A percentile compares a stretch with the other conserved stretches of the same genome.
These are phyloP conservation scores for Gremmenia infestans DNA, from an alignment of 2,329 filamentous ascomycete genomes.

Conservation along the genomic window DNA sequence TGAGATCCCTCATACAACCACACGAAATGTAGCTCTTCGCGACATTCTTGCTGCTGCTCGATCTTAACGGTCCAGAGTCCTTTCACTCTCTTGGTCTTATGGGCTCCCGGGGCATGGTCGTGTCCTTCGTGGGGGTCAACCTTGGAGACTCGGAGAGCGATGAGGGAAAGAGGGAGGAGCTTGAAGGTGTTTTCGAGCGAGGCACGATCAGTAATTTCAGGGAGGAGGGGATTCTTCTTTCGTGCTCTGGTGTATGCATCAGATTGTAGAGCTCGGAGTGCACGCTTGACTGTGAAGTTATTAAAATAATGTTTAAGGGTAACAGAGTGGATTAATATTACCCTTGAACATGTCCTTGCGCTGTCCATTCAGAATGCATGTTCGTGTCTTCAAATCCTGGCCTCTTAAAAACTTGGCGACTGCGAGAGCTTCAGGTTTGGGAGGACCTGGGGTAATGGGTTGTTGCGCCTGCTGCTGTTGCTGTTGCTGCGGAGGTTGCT, in stretches of 20 bases:
- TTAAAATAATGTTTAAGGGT: conserved; percentile 7
- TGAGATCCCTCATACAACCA: conserved; percentile 96
- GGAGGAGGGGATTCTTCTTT: conserved; percentile 84
- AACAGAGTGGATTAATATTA: conserved; percentile 35
- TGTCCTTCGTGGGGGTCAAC: conserved; percentile 73
- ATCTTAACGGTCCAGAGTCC: conserved; percentile 94
- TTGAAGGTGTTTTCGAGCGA: conserved; percentile 93
- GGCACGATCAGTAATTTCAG: conserved; percentile 79
- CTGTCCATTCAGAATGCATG: conserved; percentile 91
- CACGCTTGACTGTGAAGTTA: conserved; percentile 72
- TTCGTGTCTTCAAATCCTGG: conserved; percentile 83
- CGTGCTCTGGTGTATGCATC: conserved; percentile 85
- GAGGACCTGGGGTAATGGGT: conserved; percentile 70
- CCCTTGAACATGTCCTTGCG: conserved; percentile 98
- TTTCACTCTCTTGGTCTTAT: conserved; percentile 85
- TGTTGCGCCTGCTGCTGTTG: conserved; percentile 50
- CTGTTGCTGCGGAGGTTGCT: conserved; percentile 35
- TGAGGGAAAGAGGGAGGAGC: conserved; percentile 86
- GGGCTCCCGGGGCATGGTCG: conserved; percentile 54
- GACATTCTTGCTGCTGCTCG: conserved; percentile 89
- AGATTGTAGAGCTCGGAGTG: conserved; percentile 82
- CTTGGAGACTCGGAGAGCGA: conserved; percentile 86
- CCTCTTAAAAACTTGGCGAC: conserved; percentile 81
- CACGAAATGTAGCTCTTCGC: conserved; percentile 86
- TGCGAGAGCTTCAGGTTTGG: conserved; percentile 82